Base-by-base conservation (phyloP, 176 grass and related monocot genomes). In the Aegilops speltoides region DNA sequence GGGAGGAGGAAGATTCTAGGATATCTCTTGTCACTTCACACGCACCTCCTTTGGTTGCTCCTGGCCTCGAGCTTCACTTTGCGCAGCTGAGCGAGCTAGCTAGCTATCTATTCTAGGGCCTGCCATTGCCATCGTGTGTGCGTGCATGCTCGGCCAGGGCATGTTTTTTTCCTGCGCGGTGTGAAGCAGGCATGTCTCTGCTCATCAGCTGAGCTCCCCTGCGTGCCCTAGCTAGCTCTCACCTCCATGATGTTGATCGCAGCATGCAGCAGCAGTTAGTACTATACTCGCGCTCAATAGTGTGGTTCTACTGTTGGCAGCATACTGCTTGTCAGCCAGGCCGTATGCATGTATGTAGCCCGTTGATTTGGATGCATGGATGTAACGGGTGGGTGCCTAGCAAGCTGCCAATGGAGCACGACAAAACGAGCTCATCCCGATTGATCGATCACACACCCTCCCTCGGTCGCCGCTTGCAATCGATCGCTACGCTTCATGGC, bases 21-120 rank as follows among this genome's bases (percentile, higher is more conserved):
- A 88, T 88, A 88, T 86, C 86, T 86, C 86, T 88, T 88, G 86
- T 91, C 90, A 91, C 72, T 41, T 91, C 90, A 86, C 72, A 73
- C 78, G 37, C 63, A 50, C 77, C 78, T 31, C 64, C 82, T 91
- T 88, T 86, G 89, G 60, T 82, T 88, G 63, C 70, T 88, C 73
- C 77, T 88, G 77, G 77, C 85, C 73, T 36, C 84, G 40, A 56
- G 89, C 89, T 87, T 82, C 52, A 56, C 74, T 56, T 82, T 54
- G 28, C 80, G 24, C 22, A 48, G 40, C 25, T 5, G n/a, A 76
- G 29, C 74, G 25, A 43, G 78, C 59, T 66, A 26, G 43, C 32
- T 40, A 52, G 29, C 67, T 19, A 52, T 70, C 36, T 67, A 25
- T 24, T 23, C 31, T 57, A 64, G 40, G 16, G 3, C 41, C 79